A percentile compares a stretch with the other conserved stretches of the same genome.
These are phyloP conservation scores for Stenogyne calaminthoides DNA, from an alignment of 305 asterid genomes.

Conservation along the genomic window DNA sequence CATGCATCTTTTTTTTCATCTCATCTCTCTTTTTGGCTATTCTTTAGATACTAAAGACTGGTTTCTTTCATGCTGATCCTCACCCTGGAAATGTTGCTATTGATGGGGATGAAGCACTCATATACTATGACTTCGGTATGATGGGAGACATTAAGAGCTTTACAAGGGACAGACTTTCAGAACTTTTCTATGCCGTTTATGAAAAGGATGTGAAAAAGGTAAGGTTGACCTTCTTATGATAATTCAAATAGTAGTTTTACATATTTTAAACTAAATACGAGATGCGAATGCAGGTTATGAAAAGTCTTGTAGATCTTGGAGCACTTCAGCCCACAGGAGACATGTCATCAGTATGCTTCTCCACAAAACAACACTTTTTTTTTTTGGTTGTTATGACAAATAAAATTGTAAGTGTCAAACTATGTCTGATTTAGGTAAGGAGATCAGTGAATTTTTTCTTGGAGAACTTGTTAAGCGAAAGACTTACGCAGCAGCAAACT, in stretches of 20 bases:
- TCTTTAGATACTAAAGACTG: constrained; percentile 72
- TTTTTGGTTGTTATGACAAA: not conserved
- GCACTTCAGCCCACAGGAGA: constrained; percentile 93
- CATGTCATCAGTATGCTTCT: constrained; percentile 62
- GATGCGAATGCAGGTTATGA: constrained; percentile 64
- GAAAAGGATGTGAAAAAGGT: constrained; percentile 93
- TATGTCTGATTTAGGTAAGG: constrained; percentile 53
- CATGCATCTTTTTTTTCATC: constrained; percentile 7
- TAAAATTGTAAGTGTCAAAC: not conserved
- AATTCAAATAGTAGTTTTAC: not conserved
- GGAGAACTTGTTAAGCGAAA: constrained; percentile 65
- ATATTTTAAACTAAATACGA: not conserved
- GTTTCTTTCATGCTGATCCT: constrained; percentile 96
- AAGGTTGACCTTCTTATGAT: constrained; percentile 45
- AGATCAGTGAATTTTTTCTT: constrained; percentile 86
- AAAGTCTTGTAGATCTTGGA: constrained; percentile 70
- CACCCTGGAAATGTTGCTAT: constrained; percentile 93
- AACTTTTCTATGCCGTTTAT: constrained; percentile 76
- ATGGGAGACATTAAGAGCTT: constrained; percentile 89
- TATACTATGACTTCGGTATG: constrained; percentile 92
- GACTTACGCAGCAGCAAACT: constrained; percentile 71
- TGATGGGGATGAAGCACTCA: constrained; percentile 76
- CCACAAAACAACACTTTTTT: constrained; percentile 7
- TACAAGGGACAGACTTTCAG: constrained; percentile 63
- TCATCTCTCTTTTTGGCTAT: not conserved